phyloP scores from a whole-genome alignment of 2,329 filamentous ascomycete genomes.

The Aspergillus hortae region DNA sequence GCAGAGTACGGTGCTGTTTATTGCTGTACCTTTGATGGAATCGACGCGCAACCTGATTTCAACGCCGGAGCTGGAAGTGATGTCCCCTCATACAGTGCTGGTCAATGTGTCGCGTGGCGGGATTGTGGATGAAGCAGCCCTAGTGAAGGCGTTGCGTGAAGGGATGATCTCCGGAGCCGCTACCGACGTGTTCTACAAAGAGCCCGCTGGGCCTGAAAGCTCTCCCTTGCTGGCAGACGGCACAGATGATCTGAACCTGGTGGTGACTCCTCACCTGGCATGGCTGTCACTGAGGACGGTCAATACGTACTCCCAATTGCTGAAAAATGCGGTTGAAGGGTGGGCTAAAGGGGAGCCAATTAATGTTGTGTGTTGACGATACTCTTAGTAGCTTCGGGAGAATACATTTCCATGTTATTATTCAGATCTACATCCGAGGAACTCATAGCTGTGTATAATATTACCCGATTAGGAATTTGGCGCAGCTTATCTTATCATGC shows the following conservation, averaged over 20 bases:
- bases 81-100: slow-evolving; percentile 44
- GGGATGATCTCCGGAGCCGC: slow-evolving; percentile 48
- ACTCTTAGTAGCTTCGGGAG: background rate
- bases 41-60: slow-evolving; percentile 34
- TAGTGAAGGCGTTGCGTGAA: slow-evolving; percentile 45
- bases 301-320: slow-evolving; percentile 42
- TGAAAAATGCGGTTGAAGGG: slow-evolving; percentile 48
- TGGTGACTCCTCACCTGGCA: slow-evolving; percentile 52
- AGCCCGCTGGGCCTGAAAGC: slow-evolving; percentile 45
- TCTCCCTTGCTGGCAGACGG: slow-evolving; percentile 45
- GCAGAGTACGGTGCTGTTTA: slow-evolving; percentile 28
- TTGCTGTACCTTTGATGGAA: slow-evolving; percentile 28
- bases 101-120: slow-evolving; percentile 51
- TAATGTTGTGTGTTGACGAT: background rate
- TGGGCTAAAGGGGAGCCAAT: slow-evolving; percentile 33
- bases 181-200: slow-evolving; percentile 49
- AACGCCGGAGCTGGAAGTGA: slow-evolving; percentile 40
- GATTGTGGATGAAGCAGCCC: slow-evolving; percentile 49
- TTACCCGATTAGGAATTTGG: background rate
- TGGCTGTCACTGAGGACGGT: slow-evolving; percentile 51
- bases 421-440: no score
- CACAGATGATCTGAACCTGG: slow-evolving; percentile 46
- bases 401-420: no score
- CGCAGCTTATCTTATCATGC: background rate
- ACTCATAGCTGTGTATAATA: background rate